Evolutionary conservation across 2,329 filamentous ascomycete species (phyloP), one percentile per base, ranked within the genome.

Genomic region (Scorias spongiosa): DNA sequence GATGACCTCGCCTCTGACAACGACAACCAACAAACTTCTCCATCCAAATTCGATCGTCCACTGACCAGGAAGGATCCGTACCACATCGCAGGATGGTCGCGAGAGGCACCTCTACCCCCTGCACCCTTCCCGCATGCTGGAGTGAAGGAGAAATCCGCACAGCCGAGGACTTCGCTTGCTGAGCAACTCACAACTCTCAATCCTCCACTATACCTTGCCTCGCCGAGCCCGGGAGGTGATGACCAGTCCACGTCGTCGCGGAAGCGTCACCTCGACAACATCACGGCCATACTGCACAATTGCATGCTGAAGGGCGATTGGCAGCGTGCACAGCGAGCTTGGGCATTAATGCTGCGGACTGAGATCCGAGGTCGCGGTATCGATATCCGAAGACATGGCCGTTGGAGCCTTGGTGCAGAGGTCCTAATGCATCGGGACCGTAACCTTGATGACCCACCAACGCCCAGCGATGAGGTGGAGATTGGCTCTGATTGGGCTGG

Each of bases 321-420:
- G 46, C 51, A 69, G 2, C 78, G 82, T 36, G 87, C 88, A 0
- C 75, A 75, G 41, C 71, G 83, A 47, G 82, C 84, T 0, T 89
- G 85, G 70, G 80, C 77, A 1, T 64, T 93, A 50, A 69, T 94
- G 29, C 59, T 87, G 40, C 74, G 81, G 41, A 71, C 76, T 40
- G 74, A 71, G 41, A 66, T 79, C 18, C 57, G 64, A 45, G 77
- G 76, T 2, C 60, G 63, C 40, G 64, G 66, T 6, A 68, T 88
- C 15, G 85, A 94, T 57, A 61, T 89, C 40, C 75, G 86, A 34
- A 68, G 68, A 15, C 72, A 80, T 54, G 74, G 76, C 30, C 72
- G 82, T 50, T 95, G 88, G 89, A 80, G 80, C 11, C 72, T 94
- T 39, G 87, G 85, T 1, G 85, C 84, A 2, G 88, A 94, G 63